A percentile compares a stretch with the other conserved stretches of the same genome.
Conservation (phyloP, 1,284 basidiomycete species). For the Sporisorium iseilematis-ciliati region DNA sequence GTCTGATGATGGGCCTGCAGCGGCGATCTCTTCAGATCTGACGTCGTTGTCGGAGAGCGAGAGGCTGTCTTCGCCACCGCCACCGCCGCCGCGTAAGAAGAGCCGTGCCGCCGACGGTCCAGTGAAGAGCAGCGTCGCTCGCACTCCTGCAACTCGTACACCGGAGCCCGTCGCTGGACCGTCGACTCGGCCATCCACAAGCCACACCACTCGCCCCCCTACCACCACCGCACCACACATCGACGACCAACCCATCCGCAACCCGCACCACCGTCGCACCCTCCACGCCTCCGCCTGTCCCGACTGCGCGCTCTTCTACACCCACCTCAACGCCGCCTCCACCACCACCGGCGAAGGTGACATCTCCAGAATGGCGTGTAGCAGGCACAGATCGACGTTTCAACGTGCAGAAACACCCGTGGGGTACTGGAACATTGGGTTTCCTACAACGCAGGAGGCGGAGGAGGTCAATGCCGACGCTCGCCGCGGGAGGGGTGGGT, state of each 20-base stretch:
- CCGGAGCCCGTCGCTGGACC: background rate
- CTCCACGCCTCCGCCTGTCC: slow-evolving; percentile 36
- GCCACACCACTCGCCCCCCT: background rate
- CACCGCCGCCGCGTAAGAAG: too few relatives aligned
- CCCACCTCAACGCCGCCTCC: slow-evolving; percentile 19
- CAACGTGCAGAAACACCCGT: slow-evolving; percentile 26
- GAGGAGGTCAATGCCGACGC: slow-evolving; percentile 25
- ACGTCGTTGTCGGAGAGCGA: too few relatives aligned
- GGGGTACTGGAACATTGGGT: slow-evolving; percentile 48
- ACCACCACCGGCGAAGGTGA: background rate
- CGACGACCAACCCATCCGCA: slow-evolving; percentile 30
- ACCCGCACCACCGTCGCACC: slow-evolving; percentile 17
- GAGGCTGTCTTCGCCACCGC: too few relatives aligned
- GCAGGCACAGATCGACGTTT: slow-evolving; percentile 32
- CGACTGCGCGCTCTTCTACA: slow-evolving; percentile 43
- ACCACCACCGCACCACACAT: slow-evolving; percentile 5
- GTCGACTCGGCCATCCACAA: background rate
- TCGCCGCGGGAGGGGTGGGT: background rate
- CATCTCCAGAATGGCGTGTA: slow-evolving; percentile 25
- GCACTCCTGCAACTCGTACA: too few relatives aligned
- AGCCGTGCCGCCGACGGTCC: too few relatives aligned
- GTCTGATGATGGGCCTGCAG: too few relatives aligned
- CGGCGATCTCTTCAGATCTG: too few relatives aligned
- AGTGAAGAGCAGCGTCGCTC: too few relatives aligned
- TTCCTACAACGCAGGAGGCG: slow-evolving; percentile 39